Base-by-base conservation (phyloP, 2,329 filamentous ascomycete genomes). In the Colletotrichum phormii region DNA sequence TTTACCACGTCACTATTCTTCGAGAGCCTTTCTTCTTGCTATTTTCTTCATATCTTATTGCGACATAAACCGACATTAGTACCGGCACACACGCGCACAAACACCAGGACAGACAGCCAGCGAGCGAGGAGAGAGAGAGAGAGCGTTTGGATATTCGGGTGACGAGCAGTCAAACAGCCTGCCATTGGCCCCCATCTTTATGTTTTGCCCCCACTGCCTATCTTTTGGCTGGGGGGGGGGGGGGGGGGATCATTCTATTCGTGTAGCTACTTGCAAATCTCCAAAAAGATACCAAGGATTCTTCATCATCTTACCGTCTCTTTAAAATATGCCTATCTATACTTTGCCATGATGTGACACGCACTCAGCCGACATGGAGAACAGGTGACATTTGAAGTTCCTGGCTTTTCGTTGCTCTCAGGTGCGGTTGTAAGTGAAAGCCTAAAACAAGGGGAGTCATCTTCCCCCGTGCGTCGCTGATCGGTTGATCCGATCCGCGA, bases 201-300 rank as follows among this genome's bases (percentile, higher is more conserved):
- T 53, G 9, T 42, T 15, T 24, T 31, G 22, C 18, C 26, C 51
- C 35, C 35, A 12, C 12, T 13, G 35, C 35, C 35, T 42, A 15
- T 42, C 35, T 13, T 15, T 15, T 42, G 35, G 35, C 35, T 42
- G 35, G 13, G 13, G 35, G 35, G 15, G 35, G n/a, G n/a, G n/a
- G n/a, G n/a, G n/a, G n/a, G n/a, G n/a, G n/a, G n/a, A 42, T 42
- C 42, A 46, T 46, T 46, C 46, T 57, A 67, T 71, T 61, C 63
- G 42, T 61, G 67, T 67, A 71, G 55, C 55, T 67, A 71, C 46
- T 61, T 29, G 63, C 46, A 57, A 53, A 60, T 29, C 24, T 18
- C 35, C 35, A 42, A 42, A 58, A 70, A 65, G 42, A 70, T 51
- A 68, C 53, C 33, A 70, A 54, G 61, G 35, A 65, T 42, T 42